Conservation (phyloP, 306 rosid species). For the Geum urbanum region DNA sequence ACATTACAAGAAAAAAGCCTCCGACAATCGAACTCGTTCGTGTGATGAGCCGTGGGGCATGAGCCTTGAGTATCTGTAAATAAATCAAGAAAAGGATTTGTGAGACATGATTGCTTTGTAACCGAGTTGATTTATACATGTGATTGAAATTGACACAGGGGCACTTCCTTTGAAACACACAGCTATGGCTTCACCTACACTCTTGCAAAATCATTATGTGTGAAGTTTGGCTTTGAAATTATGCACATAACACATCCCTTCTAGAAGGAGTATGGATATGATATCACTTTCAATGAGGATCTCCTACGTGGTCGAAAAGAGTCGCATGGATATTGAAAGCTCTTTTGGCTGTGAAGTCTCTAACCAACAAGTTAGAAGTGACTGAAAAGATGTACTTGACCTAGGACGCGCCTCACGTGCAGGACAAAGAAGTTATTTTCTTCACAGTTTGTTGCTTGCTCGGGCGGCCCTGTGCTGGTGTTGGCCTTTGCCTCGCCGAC, state of each 20-base stretch:
- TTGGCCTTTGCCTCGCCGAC: too few species aligned
- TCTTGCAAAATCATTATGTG: constrained; percentile 12
- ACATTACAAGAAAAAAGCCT: background rate
- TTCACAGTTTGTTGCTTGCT: too few species aligned
- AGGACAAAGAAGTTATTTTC: too few species aligned
- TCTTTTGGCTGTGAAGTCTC: background rate
- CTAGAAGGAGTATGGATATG: constrained; percentile 14
- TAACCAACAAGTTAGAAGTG: background rate
- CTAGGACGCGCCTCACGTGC: too few species aligned
- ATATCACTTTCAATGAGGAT: background rate
- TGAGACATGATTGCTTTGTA: background rate
- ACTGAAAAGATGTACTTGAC: too few species aligned
- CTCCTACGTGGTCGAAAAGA: background rate
- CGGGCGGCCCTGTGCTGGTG: too few species aligned
- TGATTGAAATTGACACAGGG: background rate
- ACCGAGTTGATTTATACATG: background rate
- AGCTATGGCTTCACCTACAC: constrained; percentile 19
- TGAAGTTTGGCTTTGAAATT: background rate
- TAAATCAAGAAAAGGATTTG: background rate
- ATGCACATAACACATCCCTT: constrained; percentile 8
- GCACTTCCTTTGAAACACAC: background rate
- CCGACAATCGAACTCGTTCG: background rate
- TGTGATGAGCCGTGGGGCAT: constrained; percentile 9
- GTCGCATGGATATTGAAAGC: background rate
- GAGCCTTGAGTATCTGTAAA: constrained; percentile 7